Evolutionary conservation across 2,329 filamentous ascomycete genomes (phyloP).

Genomic region (Colletotrichum limetticola): DNA sequence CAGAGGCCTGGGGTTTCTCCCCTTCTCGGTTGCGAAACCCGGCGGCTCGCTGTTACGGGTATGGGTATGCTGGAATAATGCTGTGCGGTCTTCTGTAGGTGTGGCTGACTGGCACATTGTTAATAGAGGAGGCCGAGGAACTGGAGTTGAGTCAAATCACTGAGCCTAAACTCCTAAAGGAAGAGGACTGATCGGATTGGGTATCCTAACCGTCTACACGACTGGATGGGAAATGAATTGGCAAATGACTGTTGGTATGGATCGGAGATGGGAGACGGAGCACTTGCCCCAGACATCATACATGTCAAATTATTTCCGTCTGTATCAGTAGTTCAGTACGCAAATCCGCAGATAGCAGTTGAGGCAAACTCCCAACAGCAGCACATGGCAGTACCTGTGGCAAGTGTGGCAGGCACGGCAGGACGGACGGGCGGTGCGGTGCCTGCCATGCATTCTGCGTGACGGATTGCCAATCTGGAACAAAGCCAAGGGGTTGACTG

Average conservation of each 20-base stretch:
- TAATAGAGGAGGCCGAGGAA: not conserved
- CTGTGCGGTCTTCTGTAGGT: too few species aligned
- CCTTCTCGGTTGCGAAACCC: not conserved
- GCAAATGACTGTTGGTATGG: not conserved
- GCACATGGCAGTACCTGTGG: not conserved
- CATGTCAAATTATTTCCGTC: too few species aligned
- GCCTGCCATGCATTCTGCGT: slow-evolving; percentile 20
- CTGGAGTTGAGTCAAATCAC: too few species aligned
- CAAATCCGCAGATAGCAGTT: not conserved
- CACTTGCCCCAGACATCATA: not conserved
- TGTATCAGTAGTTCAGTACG: too few species aligned
- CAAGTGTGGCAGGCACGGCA: not conserved
- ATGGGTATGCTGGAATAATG: not conserved
- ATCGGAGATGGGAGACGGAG: not conserved
- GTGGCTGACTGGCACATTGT: too few species aligned
- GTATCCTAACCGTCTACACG: too few species aligned
- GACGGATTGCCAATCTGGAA: slow-evolving; percentile 32
- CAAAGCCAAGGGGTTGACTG: slow-evolving; percentile 25
- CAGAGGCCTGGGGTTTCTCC: not conserved
- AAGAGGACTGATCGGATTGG: not conserved
- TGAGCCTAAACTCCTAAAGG: not conserved
- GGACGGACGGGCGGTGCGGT: not conserved
- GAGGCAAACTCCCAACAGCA: not conserved
- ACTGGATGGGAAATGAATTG: not conserved
- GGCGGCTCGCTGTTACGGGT: not conserved